Conservation (phyloP, 768 basidiomycete species). For the Brasilioporus rufonigricans region DNA sequence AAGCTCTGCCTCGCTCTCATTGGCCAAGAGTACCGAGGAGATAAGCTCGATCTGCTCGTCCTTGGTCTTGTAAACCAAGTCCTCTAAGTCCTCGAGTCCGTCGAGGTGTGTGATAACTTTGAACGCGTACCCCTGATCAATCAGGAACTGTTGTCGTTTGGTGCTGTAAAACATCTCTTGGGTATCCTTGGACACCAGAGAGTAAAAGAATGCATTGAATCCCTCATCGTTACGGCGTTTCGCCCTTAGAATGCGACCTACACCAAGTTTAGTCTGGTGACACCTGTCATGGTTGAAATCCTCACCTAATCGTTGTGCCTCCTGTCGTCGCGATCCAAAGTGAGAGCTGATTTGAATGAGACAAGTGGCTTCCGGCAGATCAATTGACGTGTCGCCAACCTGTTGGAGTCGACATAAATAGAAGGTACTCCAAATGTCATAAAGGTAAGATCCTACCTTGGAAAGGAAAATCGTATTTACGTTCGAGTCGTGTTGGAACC, state of each 20-base stretch:
- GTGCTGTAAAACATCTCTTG: constrained; percentile 99
- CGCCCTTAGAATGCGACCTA: constrained; percentile 93
- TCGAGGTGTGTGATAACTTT: constrained; percentile 99
- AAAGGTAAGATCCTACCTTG: constrained; percentile 54
- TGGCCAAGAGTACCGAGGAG: constrained; percentile 87
- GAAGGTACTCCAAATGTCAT: constrained; percentile 10
- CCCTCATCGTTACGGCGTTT: constrained; percentile 99
- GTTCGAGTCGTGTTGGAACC: constrained; percentile 93
- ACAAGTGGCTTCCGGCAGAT: constrained; percentile 98
- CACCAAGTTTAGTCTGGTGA: constrained; percentile 9
- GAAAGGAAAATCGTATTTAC: constrained; percentile 99
- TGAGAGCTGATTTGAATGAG: constrained; percentile 99
- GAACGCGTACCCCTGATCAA: constrained; percentile 99
- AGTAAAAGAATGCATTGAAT: constrained; percentile 99
- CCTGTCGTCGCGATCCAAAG: constrained; percentile 96
- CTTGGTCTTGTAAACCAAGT: constrained; percentile 87
- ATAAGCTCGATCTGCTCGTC: constrained; percentile 96
- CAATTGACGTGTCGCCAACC: constrained; percentile 99
- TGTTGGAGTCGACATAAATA: constrained; percentile 31
- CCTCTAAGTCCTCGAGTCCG: constrained; percentile 80
- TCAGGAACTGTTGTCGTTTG: constrained; percentile 97
- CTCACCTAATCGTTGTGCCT: constrained; percentile 91
- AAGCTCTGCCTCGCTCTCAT: constrained; percentile 86
- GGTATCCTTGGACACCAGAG: constrained; percentile 97
- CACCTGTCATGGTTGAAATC: constrained; percentile 16